Conservation (phyloP, 1,284 basidiomycete genomes). For the Rhizoctonia solani region DNA sequence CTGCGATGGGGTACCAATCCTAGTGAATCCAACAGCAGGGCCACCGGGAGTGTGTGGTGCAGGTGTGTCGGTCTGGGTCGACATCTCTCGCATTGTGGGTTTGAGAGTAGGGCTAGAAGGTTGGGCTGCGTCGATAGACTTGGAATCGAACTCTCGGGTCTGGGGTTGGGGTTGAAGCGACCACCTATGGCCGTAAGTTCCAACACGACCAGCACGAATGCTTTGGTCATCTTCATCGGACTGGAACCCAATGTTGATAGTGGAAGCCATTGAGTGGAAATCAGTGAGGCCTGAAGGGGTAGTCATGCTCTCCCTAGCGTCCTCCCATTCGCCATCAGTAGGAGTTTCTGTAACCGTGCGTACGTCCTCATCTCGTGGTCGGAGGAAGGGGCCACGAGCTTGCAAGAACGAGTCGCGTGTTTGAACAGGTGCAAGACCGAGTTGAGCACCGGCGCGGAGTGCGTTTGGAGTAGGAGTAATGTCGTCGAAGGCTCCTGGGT, state of each 20-base stretch:
- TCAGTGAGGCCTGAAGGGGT: slow-evolving; percentile 42
- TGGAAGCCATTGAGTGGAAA: slow-evolving; percentile 43
- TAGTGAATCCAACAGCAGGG: slow-evolving; percentile 52
- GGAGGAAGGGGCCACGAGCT: slow-evolving; percentile 31
- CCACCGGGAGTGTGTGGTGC: slow-evolving; percentile 43
- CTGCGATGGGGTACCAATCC: slow-evolving; percentile 64
- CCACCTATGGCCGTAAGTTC: not conserved
- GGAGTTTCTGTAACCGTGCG: slow-evolving; percentile 66
- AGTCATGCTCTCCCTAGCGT: slow-evolving; percentile 72
- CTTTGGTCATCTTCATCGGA: slow-evolving; percentile 59
- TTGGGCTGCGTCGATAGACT: slow-evolving; percentile 39
- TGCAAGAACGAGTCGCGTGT: slow-evolving; percentile 27
- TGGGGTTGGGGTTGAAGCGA: not conserved
- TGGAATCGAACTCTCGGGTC: slow-evolving; percentile 28
- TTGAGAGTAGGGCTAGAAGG: slow-evolving; percentile 50
- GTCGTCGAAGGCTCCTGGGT: not conserved
- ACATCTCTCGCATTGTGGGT: slow-evolving; percentile 68
- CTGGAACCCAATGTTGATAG: slow-evolving; percentile 44
- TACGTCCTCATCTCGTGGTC: slow-evolving; percentile 28
- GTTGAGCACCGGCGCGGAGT: slow-evolving; percentile 40
- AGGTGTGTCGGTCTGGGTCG: slow-evolving; percentile 68
- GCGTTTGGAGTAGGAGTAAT: slow-evolving; percentile 35
- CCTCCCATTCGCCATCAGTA: slow-evolving; percentile 73
- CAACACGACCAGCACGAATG: slow-evolving; percentile 54
- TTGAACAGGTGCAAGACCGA: slow-evolving; percentile 39